Base-by-base conservation (phyloP, 2,329 filamentous ascomycete genomes). In the Tolypocladium guangdongense region DNA sequence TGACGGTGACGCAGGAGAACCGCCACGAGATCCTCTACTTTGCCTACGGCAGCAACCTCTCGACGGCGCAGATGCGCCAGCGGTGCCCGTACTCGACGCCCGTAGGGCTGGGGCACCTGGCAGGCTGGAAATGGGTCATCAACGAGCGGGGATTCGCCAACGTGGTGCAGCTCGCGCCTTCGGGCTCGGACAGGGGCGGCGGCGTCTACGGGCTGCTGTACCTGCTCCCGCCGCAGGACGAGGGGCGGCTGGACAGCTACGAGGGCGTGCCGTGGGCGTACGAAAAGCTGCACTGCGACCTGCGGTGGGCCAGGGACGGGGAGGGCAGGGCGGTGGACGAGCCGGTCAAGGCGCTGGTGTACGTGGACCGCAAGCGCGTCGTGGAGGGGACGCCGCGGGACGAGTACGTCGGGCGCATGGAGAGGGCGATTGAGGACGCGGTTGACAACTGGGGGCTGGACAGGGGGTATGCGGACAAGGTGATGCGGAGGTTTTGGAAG, bases 31-130 rank as follows among this genome's bases (percentile, higher is more conserved):
- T 70, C 50, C 66, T 82, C 58, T 87, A 87, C 72, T 87, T 88
- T 63, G 86, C 80, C 61, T 88, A 86, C 67, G 86, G 85, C 57
- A 83, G 78, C 64, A 88, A 88, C 66, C 76, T 88, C 54, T 86
- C 82, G 65, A 75, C 76, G 1, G 67, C 74, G 32, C 84, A 88
- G 67, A 88, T 89, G 86, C 60, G 60, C 4, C 59, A 64, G 47
- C 82, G 84, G 51, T 88, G 86, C 63, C 83, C 81, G 52, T 66
- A 63, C 16, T 80, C 81, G 2, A 68, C 64, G 14, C 79, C 80
- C 52, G 64, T 81, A 7, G 82, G 81, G 45, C 69, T 86, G 50
- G 85, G 75, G 4, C 68, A 77, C 22, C 73, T 89, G 4, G 62
- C 65, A 1, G 70, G 71, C 41, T 86, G 82, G 73, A 70, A 66